Evolutionary conservation across 148 eudicot species (phyloP).

Genomic region (Salicornia ramosissima): DNA sequence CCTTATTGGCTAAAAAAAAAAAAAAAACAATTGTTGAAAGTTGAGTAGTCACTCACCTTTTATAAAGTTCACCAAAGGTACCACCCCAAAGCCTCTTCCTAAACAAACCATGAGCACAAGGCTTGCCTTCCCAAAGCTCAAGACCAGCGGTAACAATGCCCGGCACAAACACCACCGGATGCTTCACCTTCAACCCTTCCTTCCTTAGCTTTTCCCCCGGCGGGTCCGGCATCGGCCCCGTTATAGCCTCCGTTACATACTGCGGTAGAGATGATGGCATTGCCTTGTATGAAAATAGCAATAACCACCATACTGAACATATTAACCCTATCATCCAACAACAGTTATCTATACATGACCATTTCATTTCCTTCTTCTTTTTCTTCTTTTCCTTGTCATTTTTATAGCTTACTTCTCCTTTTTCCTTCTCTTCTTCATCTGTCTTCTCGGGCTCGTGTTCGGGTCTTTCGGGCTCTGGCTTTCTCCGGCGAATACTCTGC

Average conservation of each 20-base stretch:
- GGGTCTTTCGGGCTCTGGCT: not conserved
- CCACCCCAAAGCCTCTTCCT: constrained; percentile 95
- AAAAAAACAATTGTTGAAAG: too few relatives aligned
- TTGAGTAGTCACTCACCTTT: constrained; percentile 49
- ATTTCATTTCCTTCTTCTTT: constrained; percentile 24
- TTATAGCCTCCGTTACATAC: constrained; percentile 83
- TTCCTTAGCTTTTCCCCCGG: constrained; percentile 68
- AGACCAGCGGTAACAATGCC: constrained; percentile 94
- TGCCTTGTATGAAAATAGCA: constrained; percentile 61
- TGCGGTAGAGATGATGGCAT: constrained; percentile 86
- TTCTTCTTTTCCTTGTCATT: not conserved
- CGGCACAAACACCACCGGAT: constrained; percentile 93
- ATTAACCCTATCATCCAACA: constrained; percentile 75
- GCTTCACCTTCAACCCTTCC: constrained; percentile 57
- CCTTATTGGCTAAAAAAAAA: too few relatives aligned
- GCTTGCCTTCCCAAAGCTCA: constrained; percentile 93
- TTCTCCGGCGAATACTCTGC: constrained; percentile 35
- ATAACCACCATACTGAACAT: constrained; percentile 66
- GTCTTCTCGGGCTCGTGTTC: constrained; percentile 10
- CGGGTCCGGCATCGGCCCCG: constrained; percentile 79
- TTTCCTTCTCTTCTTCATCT: not conserved
- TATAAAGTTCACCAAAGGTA: constrained; percentile 88
- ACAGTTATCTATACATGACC: constrained; percentile 69
- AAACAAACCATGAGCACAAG: constrained; percentile 81
- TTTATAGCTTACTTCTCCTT: not conserved